Evolutionary conservation across 306 rosid species (phyloP).

Genomic region (Hylodesmum podocarpum): DNA sequence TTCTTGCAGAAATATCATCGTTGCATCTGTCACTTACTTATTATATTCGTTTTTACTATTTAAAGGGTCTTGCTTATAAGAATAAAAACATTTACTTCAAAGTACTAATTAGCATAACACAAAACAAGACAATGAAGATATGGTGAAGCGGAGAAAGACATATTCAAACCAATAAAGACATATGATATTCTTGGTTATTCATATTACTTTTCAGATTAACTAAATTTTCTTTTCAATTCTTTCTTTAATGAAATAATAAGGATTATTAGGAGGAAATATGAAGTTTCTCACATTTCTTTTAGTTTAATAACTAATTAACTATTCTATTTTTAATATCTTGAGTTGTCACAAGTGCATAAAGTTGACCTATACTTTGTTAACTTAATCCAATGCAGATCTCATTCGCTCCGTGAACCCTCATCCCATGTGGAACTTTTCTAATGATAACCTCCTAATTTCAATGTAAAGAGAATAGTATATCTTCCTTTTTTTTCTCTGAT

Average conservation of each 20-base stretch:
- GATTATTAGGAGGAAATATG: background rate
- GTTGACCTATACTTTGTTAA: background rate
- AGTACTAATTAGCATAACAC: background rate
- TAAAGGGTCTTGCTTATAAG: background rate
- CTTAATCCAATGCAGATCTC: conserved; percentile 6
- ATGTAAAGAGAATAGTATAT: background rate
- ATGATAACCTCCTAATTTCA: conserved; percentile 28
- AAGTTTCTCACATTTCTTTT: background rate
- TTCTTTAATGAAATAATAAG: background rate
- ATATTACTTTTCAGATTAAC: too few species aligned
- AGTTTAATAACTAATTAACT: background rate
- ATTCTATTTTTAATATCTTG: background rate
- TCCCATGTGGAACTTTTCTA: conserved; percentile 15
- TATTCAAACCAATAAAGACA: background rate
- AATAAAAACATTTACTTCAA: background rate
- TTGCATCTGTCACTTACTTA: background rate
- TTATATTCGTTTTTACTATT: background rate
- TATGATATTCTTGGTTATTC: background rate
- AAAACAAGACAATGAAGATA: background rate
- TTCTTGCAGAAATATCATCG: conserved; percentile 7
- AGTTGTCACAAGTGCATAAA: background rate
- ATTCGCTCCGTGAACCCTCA: background rate
- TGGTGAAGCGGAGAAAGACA: background rate
- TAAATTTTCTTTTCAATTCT: background rate
- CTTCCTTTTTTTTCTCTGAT: background rate